These are phyloP conservation scores for Xylariaceae sp. DNA, from an alignment of 2,329 filamentous ascomycete genomes.

Conservation along the genomic window DNA sequence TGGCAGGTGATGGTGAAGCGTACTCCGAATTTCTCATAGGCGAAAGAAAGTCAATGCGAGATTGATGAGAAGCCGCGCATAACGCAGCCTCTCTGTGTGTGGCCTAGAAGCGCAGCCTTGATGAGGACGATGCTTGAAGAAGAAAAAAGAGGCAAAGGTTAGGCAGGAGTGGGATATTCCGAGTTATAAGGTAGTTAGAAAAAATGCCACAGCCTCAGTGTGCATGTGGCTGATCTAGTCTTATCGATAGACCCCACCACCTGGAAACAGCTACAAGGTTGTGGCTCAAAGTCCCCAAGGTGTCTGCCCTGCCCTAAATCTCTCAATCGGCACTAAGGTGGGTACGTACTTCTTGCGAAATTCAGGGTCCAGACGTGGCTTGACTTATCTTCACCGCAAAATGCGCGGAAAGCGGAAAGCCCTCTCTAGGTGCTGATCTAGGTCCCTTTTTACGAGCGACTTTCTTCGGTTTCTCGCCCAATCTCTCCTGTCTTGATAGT, in stretches of 20 bases:
- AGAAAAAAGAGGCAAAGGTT: conserved; percentile 32
- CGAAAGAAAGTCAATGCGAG: conserved; percentile 32
- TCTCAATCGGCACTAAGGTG: too few species aligned
- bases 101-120: conserved; percentile 97
- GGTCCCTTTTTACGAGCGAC: too few species aligned
- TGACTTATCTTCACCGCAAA: conserved; percentile 3
- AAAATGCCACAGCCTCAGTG: too few species aligned
- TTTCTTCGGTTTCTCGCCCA: too few species aligned
- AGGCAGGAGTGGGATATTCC: conserved; percentile 10
- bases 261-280: too few species aligned
- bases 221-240: too few species aligned
- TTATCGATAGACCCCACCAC: too few species aligned
- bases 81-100: conserved; percentile 60
- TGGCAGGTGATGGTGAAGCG: conserved; percentile 63
- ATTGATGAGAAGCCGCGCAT: conserved; percentile 31
- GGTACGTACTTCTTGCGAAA: too few species aligned
- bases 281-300: too few species aligned
- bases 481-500: neutral
- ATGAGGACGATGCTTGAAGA: conserved; percentile 72
- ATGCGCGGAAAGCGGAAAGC: too few species aligned
- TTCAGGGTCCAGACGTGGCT: neutral
- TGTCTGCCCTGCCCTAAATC: too few species aligned
- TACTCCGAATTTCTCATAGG: conserved; percentile 99
- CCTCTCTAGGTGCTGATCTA: too few species aligned
- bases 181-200: conserved; percentile 14